These are phyloP conservation scores for Brassica carinata DNA, from an alignment of 345 rosid species.

Conservation along the genomic window DNA sequence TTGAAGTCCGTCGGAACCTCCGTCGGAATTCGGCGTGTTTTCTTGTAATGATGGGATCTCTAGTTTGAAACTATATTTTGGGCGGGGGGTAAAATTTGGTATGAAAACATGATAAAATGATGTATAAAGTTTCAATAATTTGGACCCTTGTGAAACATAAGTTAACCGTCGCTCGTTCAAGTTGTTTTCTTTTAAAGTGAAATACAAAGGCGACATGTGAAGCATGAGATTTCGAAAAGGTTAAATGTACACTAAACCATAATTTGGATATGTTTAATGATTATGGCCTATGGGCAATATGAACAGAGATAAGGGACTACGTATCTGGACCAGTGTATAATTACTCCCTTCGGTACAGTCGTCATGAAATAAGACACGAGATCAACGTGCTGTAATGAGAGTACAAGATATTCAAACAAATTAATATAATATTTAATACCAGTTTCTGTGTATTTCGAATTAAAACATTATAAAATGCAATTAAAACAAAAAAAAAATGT, in stretches of 20 bases:
- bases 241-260: not conserved
- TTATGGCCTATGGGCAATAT: not conserved
- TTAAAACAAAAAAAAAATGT: not conserved
- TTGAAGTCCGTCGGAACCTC: too few species aligned
- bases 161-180: not conserved
- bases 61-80: not conserved
- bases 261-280: conserved; percentile 8
- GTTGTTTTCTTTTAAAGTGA: not conserved
- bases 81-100: not conserved
- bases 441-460: conserved; percentile 4
- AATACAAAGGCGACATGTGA: not conserved
- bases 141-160: not conserved
- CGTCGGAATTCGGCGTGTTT: too few species aligned
- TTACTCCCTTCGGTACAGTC: not conserved
- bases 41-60: too few species aligned
- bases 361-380: conserved; percentile 9
- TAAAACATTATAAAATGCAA: not conserved
- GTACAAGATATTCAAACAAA: not conserved
- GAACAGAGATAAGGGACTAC: not conserved
- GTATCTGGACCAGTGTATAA: conserved; percentile 20
- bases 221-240: not conserved
- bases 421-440: not conserved
- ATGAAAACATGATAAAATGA: not conserved
- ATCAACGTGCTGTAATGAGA: conserved; percentile 19
- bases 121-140: not conserved